Evolutionary conservation across 179 eudicot species (phyloP), one percentile per base, ranked within the genome.

Genomic region (Beta lomatogona): DNA sequence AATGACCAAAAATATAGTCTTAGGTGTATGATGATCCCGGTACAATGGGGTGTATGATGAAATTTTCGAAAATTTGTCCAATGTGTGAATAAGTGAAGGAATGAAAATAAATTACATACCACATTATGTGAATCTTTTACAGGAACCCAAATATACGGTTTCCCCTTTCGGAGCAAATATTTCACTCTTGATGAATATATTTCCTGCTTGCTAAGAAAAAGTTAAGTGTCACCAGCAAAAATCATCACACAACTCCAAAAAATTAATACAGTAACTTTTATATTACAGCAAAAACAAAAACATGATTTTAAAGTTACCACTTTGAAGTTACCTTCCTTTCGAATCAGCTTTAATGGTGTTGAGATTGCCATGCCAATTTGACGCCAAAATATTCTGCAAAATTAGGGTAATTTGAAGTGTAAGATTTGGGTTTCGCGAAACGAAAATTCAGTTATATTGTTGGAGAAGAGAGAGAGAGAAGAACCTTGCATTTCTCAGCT

Each of bases 321-420:
- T 36, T 36, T 36, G 41, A 36, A 36, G 41, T 48, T 88, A 91
- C 98, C 97, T 91, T 80, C 93, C 97, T 77, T 84, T 67, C 9
- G 91, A 86, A 80, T 91, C 95, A 53, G 88, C 92, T 84, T 88
- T 94, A 71, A 94, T 84, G 85, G 97, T 94, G 82, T 90, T 88
- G 19, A 94, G 92, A 21, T 79, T 87, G 21, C 91, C 95, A 83
- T 90, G 95, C 97, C 98, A 94, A 85, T 94, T 94, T 16, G 95
- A 90, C 4, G 91, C 88, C 84, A 93, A 80, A 73, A 93, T 91
- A 82, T 78, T 94, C 98, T 91, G 92, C 82, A 75, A 79, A 54
- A 78, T 21, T 12, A 14, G 57, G 64, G 78, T n/a, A 19, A 25
- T 36, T 44, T 46, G 9, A 79, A 73, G 14, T 8, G 6, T 21